Percentiles rank a stretch among this genome's conserved stretches.
phyloP scores from a whole-genome alignment of 139 green algal species.

The Chara braunii region DNA sequence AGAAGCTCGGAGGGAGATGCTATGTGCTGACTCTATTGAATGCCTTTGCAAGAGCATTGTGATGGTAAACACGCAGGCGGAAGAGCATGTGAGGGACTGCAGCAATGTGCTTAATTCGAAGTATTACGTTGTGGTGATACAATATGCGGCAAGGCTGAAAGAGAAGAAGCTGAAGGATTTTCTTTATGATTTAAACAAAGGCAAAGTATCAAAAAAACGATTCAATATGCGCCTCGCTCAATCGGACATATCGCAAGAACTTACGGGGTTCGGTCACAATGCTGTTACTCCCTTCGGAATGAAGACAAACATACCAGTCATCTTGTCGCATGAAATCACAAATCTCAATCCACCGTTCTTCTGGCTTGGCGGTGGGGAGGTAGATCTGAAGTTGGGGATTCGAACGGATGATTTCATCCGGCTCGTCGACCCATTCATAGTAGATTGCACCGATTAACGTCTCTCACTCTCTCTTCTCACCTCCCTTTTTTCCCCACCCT shows the following conservation, averaged over 20 bases:
- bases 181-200: conserved; percentile 52
- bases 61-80: conserved; percentile 53
- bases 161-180: conserved; percentile 67
- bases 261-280: conserved; percentile 72
- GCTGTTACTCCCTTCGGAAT: conserved; percentile 72
- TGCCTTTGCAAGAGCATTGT: conserved; percentile 89
- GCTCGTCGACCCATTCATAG: conserved; percentile 18
- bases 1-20: conserved; percentile 50
- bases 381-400: conserved; percentile 74
- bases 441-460: conserved; percentile 41
- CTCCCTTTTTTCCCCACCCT: too few relatives aligned
- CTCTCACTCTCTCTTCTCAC: too few relatives aligned
- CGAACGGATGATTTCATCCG: conserved; percentile 10
- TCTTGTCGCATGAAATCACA: conserved; percentile 57
- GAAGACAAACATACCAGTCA: conserved; percentile 52
- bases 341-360: conserved; percentile 29
- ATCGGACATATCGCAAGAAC: conserved; percentile 52
- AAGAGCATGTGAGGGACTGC: conserved; percentile 39
- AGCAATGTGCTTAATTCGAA: conserved; percentile 51
- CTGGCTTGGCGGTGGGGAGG: conserved; percentile 71
- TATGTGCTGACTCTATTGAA: conserved; percentile 47
- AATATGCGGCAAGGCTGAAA: conserved; percentile 64
- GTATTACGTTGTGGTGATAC: conserved; percentile 72
- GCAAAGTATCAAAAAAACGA: conserved; percentile 53
- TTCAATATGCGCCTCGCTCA: conserved; percentile 80